Evolutionary conservation across 371 early-diverging fungal genomes (phyloP), one percentile per base, ranked within the genome.

Genomic region (Mucor velutinosus): DNA sequence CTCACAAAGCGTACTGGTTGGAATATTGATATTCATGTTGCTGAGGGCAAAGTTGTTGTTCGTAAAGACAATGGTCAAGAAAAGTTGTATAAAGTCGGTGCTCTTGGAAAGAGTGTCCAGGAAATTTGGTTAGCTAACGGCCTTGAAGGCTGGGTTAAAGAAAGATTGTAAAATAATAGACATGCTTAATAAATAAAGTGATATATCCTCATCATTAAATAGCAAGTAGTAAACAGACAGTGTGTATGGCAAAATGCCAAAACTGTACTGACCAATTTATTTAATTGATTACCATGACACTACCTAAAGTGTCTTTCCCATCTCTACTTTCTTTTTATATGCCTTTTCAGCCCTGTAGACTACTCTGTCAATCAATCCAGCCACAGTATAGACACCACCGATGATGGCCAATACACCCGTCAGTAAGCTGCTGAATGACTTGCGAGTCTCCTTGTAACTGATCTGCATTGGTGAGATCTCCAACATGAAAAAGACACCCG

Each of bases 391-490:
- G 23, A 99, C 89, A 45, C 98, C 98, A 49, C 99, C 98, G 0
- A 97, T 86, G 60, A 99, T 96, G 10, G 97, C 97, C 69, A 96
- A 95, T 6, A 95, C 86, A 35, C 92, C 90, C 10, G 97, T 96
- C 41, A 99, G 66, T 71, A 99, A 95, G 62, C 91, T 91, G 12
- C 90, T 76, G 60, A 97, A 91, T 17, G 97, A 94, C 66, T 91
- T 87, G 58, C 88, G 86, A 59, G 87, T 84, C 80, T 99, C 95
- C 7, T 82, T 86, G 72, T 95, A 94, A 37, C 89, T 91, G 60
- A 99, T 93, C 37, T 92, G 80, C 97, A 99, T 96, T 0, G 99
- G 98, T 14, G 98, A 97, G 59, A 99, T 99, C 35, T 99, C 98
- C 82, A 90, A 93, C 74, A 94, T 90, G 78, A 99, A 94, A 72